Evolutionary conservation across 2,329 filamentous ascomycete genomes (phyloP), one percentile per base, ranked within the genome.

Genomic region (Diplodia sapinea): DNA sequence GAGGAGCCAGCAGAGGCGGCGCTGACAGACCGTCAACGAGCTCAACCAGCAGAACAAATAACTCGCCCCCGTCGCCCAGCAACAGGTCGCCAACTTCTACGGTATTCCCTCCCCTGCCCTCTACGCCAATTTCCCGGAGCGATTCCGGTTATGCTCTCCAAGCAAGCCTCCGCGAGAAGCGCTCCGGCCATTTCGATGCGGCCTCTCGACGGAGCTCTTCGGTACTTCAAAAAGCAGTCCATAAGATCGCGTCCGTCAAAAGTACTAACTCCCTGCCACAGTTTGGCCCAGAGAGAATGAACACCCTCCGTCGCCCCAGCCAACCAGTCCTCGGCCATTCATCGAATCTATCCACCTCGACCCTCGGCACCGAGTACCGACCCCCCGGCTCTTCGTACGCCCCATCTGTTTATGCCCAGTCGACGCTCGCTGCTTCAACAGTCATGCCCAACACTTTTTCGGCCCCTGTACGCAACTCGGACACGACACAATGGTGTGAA

Each of bases 91-190:
- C 94, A 2, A 84, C 91, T 1, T 96, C 92, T 1, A 86, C 86
- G 40, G 88, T 87, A 72, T 97, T 96, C 76, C 89, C 91, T 12
- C 91, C 92, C 9, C 82, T 92, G 79, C 90, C 91, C 3, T 86
- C 86, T 3, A 94, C 92, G 3, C 90, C 92, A 0, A 87, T 91
- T n/a, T 96, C 93, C 6, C 87, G 93, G 17, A 96, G 91, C 74
- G 95, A 99, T 76, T 97, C 94, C 4, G 94, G 93, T 1, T 96
- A 95, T 78, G 91, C 92, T 43, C 83, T 97, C 67, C 90, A 94
- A 70, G 88, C 91, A 20, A 96, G 92, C 4, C 83, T 99, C 68
- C 89, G 93, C 38, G 95, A 98, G 80, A 99, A 98, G 82, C 88
- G 94, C 63, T 98, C 95, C 3, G 94, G 92, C 1, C 93, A 97